Percentiles rank a stretch among this genome's conserved stretches.
Conservation (phyloP, 2,329 filamentous ascomycete genomes). For the Thyridium curvatum region DNA sequence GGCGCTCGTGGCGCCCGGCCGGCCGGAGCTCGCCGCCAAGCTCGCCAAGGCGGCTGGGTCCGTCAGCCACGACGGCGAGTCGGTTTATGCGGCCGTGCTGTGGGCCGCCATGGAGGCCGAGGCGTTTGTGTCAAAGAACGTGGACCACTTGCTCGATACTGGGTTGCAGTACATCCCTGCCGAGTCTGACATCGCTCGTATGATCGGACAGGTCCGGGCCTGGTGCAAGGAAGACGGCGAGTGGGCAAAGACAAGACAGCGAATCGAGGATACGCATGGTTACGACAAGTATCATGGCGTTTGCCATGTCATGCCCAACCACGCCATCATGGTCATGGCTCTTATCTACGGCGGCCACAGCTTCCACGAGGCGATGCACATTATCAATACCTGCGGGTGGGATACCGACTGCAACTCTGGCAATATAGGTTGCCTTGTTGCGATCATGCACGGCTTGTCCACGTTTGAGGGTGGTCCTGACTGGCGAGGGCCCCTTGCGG, state of each 20-base stretch:
- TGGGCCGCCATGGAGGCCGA: slow-evolving; percentile 28
- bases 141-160: slow-evolving; percentile 18
- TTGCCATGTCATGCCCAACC: slow-evolving; percentile 21
- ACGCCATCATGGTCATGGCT: slow-evolving; percentile 19
- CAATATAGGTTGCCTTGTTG: slow-evolving; percentile 22
- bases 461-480: slow-evolving; percentile 16
- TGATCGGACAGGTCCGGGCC: slow-evolving; percentile 17
- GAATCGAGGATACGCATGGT: slow-evolving; percentile 20
- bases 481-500: slow-evolving; percentile 22
- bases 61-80: slow-evolving; percentile 26
- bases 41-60: slow-evolving; percentile 19
- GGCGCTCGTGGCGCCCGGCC: slow-evolving; percentile 18
- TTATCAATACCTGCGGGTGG: slow-evolving; percentile 22
- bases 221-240: slow-evolving; percentile 17
- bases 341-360: slow-evolving; percentile 16
- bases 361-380: slow-evolving; percentile 21
- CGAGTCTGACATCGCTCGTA: slow-evolving; percentile 14
- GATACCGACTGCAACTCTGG: slow-evolving; percentile 26
- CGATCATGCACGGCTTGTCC: slow-evolving; percentile 20
- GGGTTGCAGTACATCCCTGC: slow-evolving; percentile 15
- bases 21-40: slow-evolving; percentile 17
- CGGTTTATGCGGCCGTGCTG: slow-evolving; percentile 22
- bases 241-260: slow-evolving; percentile 21
- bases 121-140: slow-evolving; percentile 19
- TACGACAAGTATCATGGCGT: slow-evolving; percentile 18